Evolutionary conservation across 371 early-diverging fungal genomes (phyloP).

Genomic region (Dinochytrium kinnereticum): DNA sequence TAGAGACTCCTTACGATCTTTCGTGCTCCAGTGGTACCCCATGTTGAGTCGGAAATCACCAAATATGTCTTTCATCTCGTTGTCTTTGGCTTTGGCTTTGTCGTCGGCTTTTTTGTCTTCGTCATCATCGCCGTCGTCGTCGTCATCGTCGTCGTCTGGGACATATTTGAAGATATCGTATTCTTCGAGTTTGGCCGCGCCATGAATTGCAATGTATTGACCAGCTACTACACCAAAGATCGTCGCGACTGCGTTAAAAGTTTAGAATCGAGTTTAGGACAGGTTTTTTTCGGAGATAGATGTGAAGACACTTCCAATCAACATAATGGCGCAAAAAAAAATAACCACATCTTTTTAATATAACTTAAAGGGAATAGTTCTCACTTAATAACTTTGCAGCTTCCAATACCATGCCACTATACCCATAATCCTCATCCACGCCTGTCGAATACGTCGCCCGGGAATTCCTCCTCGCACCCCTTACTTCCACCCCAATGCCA

Average conservation of each 20-base stretch:
- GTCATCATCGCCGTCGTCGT: conserved; percentile 9
- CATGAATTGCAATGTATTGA: not conserved
- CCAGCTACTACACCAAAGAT: conserved; percentile 1
- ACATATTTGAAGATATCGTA: conserved; percentile 15
- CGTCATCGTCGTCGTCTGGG: conserved; percentile 11
- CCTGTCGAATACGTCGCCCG: no score
- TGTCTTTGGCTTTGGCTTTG: not conserved
- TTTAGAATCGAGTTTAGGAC: not conserved
- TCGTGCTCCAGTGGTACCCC: not conserved
- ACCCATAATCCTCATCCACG: not conserved
- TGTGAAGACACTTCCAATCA: no score
- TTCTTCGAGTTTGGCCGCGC: not conserved
- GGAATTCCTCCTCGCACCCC: no score
- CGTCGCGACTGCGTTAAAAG: conserved; percentile 3
- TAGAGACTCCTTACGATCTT: not conserved
- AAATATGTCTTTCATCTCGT: conserved; percentile 10
- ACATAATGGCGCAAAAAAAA: no score
- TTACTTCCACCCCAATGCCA: no score
- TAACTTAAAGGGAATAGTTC: no score
- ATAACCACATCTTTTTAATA: no score
- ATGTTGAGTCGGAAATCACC: conserved; percentile 8
- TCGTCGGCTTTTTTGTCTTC: not conserved
- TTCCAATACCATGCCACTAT: not conserved
- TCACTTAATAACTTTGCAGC: not conserved
- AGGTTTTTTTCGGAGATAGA: no score